Evolutionary conservation across 805 yeast species (phyloP), one percentile per base, ranked within the genome.

Genomic region (Priceomyces melissophilus): DNA sequence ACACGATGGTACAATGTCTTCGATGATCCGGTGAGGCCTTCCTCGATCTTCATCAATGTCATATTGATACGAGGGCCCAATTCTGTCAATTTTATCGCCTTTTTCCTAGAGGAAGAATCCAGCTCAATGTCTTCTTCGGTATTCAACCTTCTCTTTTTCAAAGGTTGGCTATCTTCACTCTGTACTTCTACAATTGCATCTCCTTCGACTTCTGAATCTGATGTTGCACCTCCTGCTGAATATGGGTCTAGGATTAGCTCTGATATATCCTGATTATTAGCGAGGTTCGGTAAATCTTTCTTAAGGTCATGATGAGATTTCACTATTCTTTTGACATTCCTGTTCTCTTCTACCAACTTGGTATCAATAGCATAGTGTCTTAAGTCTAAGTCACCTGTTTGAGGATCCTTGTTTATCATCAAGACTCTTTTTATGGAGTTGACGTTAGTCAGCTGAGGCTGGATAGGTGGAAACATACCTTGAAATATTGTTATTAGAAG

Each of bases 141-240:
- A 49, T 47, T 55, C 31, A 39, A 40, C 35, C 43, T 52, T 47
- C 44, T 57, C 40, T 44, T 57, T 57, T 41, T 60, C 52, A 30
- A 20, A 13, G 42, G 40, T 13, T 41, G 40, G 9, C 38, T 48
- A 26, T 48, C 48, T 11, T 60, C 64, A 33, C 52, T 49, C 44
- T 59, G 54, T 16, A 84, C 71, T 49, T 81, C 87, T 25, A 87
- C 91, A 39, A 84, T 75, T 17, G 81, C 87, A 49, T 90, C 96
- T 45, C 90, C 96, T 55, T 93, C 98, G 33, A 89, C 81, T 69
- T 91, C 99, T 3, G 95, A 84, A 54, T 91, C 99, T 35, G 93
- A 82, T 1, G 96, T 87, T 57, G 82, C 80, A 1, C 82, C 87
- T 28, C 84, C 87, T 29, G 81, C 80, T 16, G 90, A 82, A 56